Percentiles rank a stretch among this genome's conserved stretches.
phyloP scores from a whole-genome alignment of 805 yeast genomes.

The Yarrowia sp. region DNA sequence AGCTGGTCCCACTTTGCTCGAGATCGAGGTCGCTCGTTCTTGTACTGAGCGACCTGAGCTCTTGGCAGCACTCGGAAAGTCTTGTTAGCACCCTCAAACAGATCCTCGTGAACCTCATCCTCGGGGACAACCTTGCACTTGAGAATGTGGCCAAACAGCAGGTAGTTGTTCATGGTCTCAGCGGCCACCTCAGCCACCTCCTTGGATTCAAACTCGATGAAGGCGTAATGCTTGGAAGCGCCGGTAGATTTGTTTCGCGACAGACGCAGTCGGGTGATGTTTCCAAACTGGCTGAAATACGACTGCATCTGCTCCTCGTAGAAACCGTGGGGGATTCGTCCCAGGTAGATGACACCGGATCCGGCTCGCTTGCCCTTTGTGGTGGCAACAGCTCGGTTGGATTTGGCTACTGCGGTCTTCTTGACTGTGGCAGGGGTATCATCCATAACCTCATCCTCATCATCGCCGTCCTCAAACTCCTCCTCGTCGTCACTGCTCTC shows the following conservation, averaged over 20 bases:
- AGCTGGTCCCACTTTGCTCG: conserved; percentile 56
- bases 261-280: conserved; percentile 68
- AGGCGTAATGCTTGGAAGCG: conserved; percentile 86
- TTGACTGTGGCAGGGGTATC: conserved; percentile 12
- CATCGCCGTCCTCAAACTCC: conserved; percentile 18
- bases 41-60: conserved; percentile 51
- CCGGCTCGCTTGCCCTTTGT: conserved; percentile 15
- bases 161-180: conserved; percentile 94
- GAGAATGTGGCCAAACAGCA: conserved; percentile 81
- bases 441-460: conserved; percentile 11
- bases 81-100: conserved; percentile 57
- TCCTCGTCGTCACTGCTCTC: conserved; percentile 25
- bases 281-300: conserved; percentile 91
- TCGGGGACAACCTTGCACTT: conserved; percentile 59
- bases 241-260: conserved; percentile 91
- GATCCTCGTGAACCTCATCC: conserved; percentile 44
- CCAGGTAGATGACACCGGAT: conserved; percentile 75
- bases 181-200: conserved; percentile 86
- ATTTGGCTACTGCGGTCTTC: conserved; percentile 21
- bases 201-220: conserved; percentile 70
- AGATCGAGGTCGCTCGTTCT: conserved; percentile 59
- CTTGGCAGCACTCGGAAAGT: conserved; percentile 61
- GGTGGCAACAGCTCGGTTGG: conserved; percentile 12
- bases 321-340: conserved; percentile 91
- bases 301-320: conserved; percentile 68